phyloP scores from a whole-genome alignment of 2,329 filamentous ascomycete genomes.

The Hymenoscyphus scutula region DNA sequence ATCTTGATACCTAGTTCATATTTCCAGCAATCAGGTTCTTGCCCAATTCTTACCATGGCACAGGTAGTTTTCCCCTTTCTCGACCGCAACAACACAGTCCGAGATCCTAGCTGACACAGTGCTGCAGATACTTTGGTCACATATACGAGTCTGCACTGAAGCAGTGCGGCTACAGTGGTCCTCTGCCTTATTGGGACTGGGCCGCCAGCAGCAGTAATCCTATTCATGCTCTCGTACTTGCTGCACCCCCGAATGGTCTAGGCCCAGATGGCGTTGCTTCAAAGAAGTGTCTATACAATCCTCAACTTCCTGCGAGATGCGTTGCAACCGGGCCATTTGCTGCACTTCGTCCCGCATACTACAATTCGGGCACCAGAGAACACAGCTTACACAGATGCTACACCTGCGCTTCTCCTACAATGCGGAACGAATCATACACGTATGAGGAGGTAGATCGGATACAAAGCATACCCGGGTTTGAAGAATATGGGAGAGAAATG shows the following conservation, averaged over 20 bases:
- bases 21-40: neutral
- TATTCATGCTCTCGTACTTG: slow-evolving; percentile 6
- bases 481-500: neutral
- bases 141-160: slow-evolving; percentile 35
- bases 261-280: slow-evolving; percentile 16
- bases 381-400: slow-evolving; percentile 10
- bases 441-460: neutral
- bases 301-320: slow-evolving; percentile 2
- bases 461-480: neutral
- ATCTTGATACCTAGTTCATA: slow-evolving; percentile 7
- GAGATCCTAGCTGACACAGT: neutral
- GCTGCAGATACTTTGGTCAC: slow-evolving; percentile 18
- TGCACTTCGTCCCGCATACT: slow-evolving; percentile 7
- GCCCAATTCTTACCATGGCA: slow-evolving; percentile 40
- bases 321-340: slow-evolving; percentile 12
- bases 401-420: slow-evolving; percentile 8
- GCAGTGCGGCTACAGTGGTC: slow-evolving; percentile 11
- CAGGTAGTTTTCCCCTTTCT: slow-evolving; percentile 33
- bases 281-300: slow-evolving; percentile 1
- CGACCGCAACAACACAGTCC: neutral
- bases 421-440: slow-evolving; percentile 4
- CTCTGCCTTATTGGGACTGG: slow-evolving; percentile 14
- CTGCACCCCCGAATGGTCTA: neutral
- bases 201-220: neutral
- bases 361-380: neutral